Evolutionary conservation across 2,329 filamentous ascomycete genomes (phyloP), one percentile per base, ranked within the genome.

Genomic region (Penicillium sp.): DNA sequence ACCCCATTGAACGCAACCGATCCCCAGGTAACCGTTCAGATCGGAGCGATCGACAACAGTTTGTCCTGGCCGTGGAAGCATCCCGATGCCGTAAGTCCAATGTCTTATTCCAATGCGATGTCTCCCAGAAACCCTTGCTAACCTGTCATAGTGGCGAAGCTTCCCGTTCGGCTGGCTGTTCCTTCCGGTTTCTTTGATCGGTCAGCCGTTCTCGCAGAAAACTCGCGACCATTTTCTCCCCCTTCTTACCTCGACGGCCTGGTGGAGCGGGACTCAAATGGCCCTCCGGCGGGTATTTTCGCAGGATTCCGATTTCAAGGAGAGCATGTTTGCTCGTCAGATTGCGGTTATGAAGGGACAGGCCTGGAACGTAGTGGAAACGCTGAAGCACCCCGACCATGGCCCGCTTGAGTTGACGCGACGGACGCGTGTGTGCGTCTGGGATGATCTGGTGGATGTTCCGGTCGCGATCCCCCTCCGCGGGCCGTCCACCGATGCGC

Each of bases 131-230:
- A n/a, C n/a, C n/a, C n/a, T n/a, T n/a, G n/a, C 62, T 67, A 58
- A 67, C 44, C 32, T 48, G 44, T 24, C 45, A n/a, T 49, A 81
- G 77, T 84, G 81, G 81, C 78, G 81, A 55, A 93, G 89, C 71
- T 98, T 96, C 68, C 93, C 93, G 0, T 98, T 98, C 66, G 93
- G 93, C 33, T 98, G 93, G 93, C 83, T 98, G 1, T 98, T 98
- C 72, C 76, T 98, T 4, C 93, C 93, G 0, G 93, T 98, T 6
- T 94, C 93, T 48, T 79, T 98, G 26, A 98, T 98, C 57, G 93
- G 93, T 12, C 84, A 94, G 49, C 93, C 93, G 1, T 98, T 98
- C 64, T 96, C 93, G 7, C 86, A 95, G 65, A 89, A 86, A 64
- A 96, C 93, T 1, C 80, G 90, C 54, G 85, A 93, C 56, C 93